Evolutionary conservation across 495 filamentous ascomycete species (phyloP).

Genomic region (Penicillium cosmopolitanum): DNA sequence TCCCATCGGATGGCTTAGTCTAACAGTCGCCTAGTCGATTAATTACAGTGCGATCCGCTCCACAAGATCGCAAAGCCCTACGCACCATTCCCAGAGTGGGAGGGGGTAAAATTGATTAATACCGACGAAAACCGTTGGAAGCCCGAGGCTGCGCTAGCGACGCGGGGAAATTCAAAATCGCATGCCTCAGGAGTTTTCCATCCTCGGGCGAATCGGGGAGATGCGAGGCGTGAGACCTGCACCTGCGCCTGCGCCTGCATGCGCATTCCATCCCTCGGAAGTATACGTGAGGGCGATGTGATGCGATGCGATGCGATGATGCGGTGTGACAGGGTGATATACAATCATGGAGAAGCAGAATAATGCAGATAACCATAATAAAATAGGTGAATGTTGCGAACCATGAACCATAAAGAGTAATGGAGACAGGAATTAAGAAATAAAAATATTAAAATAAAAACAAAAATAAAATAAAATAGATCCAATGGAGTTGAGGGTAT

Average conservation of each 20-base stretch:
- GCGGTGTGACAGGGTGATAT: no score
- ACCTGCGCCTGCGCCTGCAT: not conserved
- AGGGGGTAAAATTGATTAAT: not conserved
- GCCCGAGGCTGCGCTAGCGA: constrained; percentile 18
- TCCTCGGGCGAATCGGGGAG: constrained; percentile 7
- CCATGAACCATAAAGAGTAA: no score
- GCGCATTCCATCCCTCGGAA: constrained; percentile 2
- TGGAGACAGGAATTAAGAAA: no score
- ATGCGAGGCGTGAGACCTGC: constrained; percentile 3
- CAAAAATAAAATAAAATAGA: not conserved
- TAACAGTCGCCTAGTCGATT: constrained; percentile 6
- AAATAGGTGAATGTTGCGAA: no score
- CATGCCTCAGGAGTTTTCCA: not conserved
- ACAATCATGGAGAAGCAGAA: no score
- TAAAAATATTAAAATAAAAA: not conserved
- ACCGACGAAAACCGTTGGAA: constrained; percentile 17
- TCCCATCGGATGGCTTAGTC: not conserved
- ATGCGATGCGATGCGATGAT: no score
- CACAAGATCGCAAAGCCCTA: constrained; percentile 10
- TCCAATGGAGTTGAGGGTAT: not conserved
- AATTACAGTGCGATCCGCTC: constrained; percentile 10
- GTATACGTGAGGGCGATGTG: not conserved
- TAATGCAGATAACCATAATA: no score
- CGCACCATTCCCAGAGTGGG: not conserved
- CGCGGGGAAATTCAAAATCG: constrained; percentile 13